phyloP scores from a whole-genome alignment of 176 grass and related monocot genomes.

The Thalia dealbata region DNA sequence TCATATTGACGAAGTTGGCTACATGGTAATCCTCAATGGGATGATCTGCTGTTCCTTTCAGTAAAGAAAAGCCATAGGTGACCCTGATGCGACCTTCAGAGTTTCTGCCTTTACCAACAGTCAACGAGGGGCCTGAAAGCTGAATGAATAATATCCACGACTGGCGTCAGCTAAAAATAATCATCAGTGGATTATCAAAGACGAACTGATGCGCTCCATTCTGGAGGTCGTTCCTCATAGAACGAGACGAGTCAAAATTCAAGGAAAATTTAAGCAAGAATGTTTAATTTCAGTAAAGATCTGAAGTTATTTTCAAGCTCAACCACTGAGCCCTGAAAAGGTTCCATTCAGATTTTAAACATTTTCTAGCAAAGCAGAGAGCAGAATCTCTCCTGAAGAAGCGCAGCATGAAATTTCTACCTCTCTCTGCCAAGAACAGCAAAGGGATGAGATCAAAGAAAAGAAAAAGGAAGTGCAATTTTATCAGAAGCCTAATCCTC shows the following conservation, averaged over 20 bases:
- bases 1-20: constrained; percentile 25
- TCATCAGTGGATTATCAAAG: no score
- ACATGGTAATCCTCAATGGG: constrained; percentile 49
- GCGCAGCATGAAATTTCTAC: neutral
- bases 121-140: constrained; percentile 13
- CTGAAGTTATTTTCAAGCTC: no score
- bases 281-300: no score
- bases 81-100: constrained; percentile 20
- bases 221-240: no score
- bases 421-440: neutral
- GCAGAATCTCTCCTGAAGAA: neutral
- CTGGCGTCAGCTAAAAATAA: neutral
- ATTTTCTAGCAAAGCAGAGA: no score
- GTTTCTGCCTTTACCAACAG: constrained; percentile 28
- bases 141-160: constrained; percentile 10
- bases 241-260: no score
- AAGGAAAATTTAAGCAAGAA: no score
- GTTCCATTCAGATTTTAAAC: no score
- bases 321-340: no score
- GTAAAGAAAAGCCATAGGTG: constrained; percentile 32
- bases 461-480: no score
- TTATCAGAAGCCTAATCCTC: no score
- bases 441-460: neutral
- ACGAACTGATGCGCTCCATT: no score
- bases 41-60: constrained; percentile 42